Evolutionary conservation across 1,284 basidiomycete species (phyloP), one percentile per base, ranked within the genome.

Genomic region (Ganoderma sinense): DNA sequence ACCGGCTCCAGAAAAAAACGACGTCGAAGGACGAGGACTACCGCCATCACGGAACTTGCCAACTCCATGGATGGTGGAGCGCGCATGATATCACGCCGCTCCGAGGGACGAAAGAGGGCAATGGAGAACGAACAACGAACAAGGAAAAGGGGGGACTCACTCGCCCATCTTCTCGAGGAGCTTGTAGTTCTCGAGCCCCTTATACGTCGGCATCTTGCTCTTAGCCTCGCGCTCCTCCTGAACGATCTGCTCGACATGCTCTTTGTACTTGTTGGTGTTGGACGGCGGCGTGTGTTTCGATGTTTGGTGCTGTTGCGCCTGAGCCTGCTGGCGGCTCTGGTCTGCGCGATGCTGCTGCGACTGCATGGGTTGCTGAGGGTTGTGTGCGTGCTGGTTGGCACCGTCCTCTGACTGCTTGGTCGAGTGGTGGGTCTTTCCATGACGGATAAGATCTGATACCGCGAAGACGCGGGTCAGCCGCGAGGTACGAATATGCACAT

Each of bases 121-220:
- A 31, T n/a, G 41, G 67, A 61, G 62, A 66, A 68, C 59, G 26
- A 66, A 68, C 59, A 18, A 59, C 41, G 43, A 18, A 59, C 41
- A 51, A 62, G 67, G 63, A 60, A 64, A 41, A 62, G 14, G 6
- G 48, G 45, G 48, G 56, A 84, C 94, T 82, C 74, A 96, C 94
- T 98, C 96, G 86, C 96, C 97, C 96, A 97, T 98, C 87, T 97
- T 97, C 74, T 94, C 91, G 23, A 96, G 73, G 26, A 98, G 87
- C 71, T 86, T 87, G 82, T 90, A 97, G 70, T 90, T 89, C 80
- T 97, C 96, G 63, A 97, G 88, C 26, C 95, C 96, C 78, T 90
- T 91, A 82, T 97, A 94, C 0, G 80, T 78, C 10, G 96, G 96
- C 91, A 97, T 89, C 81, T 90, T 93, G 64, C 85, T 84, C 80